Base-by-base conservation (phyloP, 2,329 filamentous ascomycete species). In the Hyphodiscus sp. region DNA sequence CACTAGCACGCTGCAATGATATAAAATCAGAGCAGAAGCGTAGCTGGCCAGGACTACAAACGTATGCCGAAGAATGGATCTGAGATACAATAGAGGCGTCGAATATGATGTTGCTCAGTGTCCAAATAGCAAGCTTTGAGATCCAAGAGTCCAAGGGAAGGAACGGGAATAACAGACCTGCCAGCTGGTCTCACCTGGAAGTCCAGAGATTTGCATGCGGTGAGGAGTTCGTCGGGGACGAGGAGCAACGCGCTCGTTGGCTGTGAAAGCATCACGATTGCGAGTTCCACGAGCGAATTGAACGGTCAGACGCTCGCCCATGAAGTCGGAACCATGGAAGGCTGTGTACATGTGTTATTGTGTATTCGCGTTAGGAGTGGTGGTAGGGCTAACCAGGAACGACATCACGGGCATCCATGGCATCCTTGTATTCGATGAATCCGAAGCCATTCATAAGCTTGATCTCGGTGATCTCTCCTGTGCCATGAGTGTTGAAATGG, bases 361-460 rank as follows among this genome's bases (percentile, higher is more conserved):
- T 61, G 50, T 50, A 53, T 58, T 53, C 47, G 52, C 54, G 51
- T 52, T 44, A 49, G 55, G 57, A 51, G 26, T 46, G 45, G 54
- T 52, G 47, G 58, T 52, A 45, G 45, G 51, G 59, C 68, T 86
- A 82, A 96, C 94, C 92, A 74, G 94, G 94, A 68, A 99, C 94
- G 61, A 99, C 91, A 76, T 99, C 94, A 70, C 92, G 88, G 64
- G 94, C 94, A 76, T 99, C 94, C 87, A 96, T 89, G 55, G 91
- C 85, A 76, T 97, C 94, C 74, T 96, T 95, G 75, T 97, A 99
- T 74, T 99, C 94, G 71, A 99, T 96, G 78, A 99, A 99, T 71
- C 94, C 94, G 70, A 99, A 99, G 68, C 94, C 94, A 71, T 96
- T 97, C 94, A 99, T 99, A 61, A 99, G 84, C 79, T 99, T 99